phyloP scores from a whole-genome alignment of 2,329 filamentous ascomycete species.

The Pseudohalonectria lignicola region DNA sequence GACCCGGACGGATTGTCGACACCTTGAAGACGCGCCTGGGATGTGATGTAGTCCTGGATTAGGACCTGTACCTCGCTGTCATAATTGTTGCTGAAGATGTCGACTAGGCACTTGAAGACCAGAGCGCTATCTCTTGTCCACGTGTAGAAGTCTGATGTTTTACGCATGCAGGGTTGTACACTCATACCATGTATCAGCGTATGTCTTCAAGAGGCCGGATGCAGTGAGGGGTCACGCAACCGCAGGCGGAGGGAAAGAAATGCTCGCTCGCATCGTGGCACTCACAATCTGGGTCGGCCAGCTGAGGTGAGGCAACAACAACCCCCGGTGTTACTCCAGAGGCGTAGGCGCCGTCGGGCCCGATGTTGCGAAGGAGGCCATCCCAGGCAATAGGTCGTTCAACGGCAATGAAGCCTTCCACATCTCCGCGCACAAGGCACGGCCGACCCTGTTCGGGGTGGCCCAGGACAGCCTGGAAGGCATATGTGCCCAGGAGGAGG shows the following conservation, averaged over 20 bases:
- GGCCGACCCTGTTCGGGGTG: constrained; percentile 23
- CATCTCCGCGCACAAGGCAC: constrained; percentile 22
- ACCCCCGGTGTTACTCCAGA: constrained; percentile 35
- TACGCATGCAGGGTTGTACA: too few species aligned
- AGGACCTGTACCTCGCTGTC: constrained; percentile 43
- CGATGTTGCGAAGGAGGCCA: constrained; percentile 49
- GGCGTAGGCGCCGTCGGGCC: constrained; percentile 38
- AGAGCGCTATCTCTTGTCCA: constrained; percentile 70
- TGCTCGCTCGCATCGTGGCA: too few species aligned
- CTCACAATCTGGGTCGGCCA: constrained; percentile 43
- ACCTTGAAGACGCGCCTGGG: constrained; percentile 56
- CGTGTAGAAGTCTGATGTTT: constrained; percentile 60
- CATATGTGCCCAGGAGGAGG: constrained; percentile 37
- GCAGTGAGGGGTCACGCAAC: neutral
- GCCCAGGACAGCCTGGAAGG: constrained; percentile 38
- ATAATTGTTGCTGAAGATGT: constrained; percentile 50
- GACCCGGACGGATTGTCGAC: constrained; percentile 60
- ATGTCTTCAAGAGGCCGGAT: too few species aligned
- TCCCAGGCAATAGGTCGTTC: constrained; percentile 40
- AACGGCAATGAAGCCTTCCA: constrained; percentile 40
- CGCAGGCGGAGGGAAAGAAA: neutral
- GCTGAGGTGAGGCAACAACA: constrained; percentile 47
- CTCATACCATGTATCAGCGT: too few species aligned
- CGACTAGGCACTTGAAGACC: constrained; percentile 57
- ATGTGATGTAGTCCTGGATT: constrained; percentile 57